Evolutionary conservation across 1,284 basidiomycete genomes (phyloP).

Genomic region (Flammula alnicola): DNA sequence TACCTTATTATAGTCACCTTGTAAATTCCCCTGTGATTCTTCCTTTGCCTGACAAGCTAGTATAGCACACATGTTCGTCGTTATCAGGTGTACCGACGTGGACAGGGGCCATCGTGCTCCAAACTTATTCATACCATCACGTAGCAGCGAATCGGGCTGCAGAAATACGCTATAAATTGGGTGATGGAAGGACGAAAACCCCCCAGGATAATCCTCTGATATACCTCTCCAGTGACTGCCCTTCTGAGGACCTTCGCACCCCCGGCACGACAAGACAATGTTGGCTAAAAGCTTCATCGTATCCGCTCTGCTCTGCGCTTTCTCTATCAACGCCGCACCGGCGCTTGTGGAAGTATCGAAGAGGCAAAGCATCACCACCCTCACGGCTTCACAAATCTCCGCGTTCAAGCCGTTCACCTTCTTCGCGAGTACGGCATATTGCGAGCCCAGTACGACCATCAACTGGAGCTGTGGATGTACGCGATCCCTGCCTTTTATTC

Average conservation of each 20-base stretch:
- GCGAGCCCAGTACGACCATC: conserved; percentile 31
- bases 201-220: background rate
- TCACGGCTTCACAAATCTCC: conserved; percentile 30
- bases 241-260: too few relatives aligned
- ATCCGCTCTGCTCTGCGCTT: conserved; percentile 17
- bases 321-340: conserved; percentile 19
- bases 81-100: conserved; percentile 1
- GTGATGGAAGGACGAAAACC: too few relatives aligned
- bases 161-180: too few relatives aligned
- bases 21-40: background rate
- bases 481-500: background rate
- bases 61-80: conserved; percentile 15
- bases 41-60: conserved; percentile 1
- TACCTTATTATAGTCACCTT: background rate
- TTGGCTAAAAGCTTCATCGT: conserved; percentile 19
- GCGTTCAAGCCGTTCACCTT: conserved; percentile 36
- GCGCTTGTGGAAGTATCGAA: conserved; percentile 22
- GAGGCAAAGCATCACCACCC: conserved; percentile 30
- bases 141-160: too few relatives aligned
- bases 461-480: conserved; percentile 38
- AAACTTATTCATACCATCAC: background rate
- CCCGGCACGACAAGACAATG: conserved; percentile 12
- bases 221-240: background rate
- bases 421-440: conserved; percentile 39
- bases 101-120: background rate